A percentile compares a stretch with the other conserved stretches of the same genome.
phyloP scores from a whole-genome alignment of 371 early-diverging fungal genomes.

The Mortierella sp. region DNA sequence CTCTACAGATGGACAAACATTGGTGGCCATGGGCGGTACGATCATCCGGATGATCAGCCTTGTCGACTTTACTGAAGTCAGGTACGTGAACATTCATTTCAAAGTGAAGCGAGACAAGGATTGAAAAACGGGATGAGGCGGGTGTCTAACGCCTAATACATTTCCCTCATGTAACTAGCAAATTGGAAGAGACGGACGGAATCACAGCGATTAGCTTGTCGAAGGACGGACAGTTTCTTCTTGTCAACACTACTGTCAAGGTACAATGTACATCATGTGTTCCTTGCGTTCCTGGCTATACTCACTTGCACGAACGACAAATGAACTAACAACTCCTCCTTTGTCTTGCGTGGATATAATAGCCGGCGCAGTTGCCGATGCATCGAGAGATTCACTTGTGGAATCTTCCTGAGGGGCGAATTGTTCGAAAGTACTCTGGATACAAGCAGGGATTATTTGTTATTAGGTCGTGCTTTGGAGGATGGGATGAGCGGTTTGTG shows the following conservation, averaged over 20 bases:
- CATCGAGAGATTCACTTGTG: slow-evolving; percentile 86
- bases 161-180: slow-evolving; percentile 41
- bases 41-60: slow-evolving; percentile 83
- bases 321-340: background rate
- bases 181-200: slow-evolving; percentile 75
- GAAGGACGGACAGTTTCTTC: slow-evolving; percentile 76
- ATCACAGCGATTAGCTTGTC: slow-evolving; percentile 86
- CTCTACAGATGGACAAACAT: slow-evolving; percentile 74
- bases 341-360: background rate
- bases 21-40: slow-evolving; percentile 82
- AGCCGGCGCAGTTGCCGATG: slow-evolving; percentile 35
- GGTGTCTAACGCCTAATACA: too few relatives aligned
- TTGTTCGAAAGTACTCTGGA: slow-evolving; percentile 84
- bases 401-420: slow-evolving; percentile 78
- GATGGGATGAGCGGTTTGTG: slow-evolving; percentile 84
- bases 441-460: slow-evolving; percentile 90
- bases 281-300: background rate
- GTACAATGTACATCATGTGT: slow-evolving; percentile 15
- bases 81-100: slow-evolving; percentile 46
- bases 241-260: slow-evolving; percentile 78
- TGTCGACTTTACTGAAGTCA: slow-evolving; percentile 66
- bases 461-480: slow-evolving; percentile 95
- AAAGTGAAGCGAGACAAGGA: too few relatives aligned
- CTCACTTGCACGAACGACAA: background rate
- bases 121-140: too few relatives aligned